These are phyloP conservation scores for Spathaspora passalidarum DNA, from an alignment of 805 yeast genomes.

Conservation along the genomic window DNA sequence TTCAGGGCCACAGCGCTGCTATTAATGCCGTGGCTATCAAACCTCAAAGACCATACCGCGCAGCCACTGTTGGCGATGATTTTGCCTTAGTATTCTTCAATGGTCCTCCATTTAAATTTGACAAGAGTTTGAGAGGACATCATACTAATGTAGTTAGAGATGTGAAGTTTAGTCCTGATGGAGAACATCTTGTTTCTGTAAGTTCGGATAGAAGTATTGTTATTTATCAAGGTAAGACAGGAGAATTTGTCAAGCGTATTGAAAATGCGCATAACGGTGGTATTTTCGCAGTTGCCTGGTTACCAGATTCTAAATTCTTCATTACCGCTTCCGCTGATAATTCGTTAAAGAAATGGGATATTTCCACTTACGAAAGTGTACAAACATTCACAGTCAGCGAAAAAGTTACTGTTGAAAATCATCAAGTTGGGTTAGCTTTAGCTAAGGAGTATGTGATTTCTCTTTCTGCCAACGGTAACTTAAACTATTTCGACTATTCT, in stretches of 20 bases:
- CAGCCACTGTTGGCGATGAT: conserved; percentile 91
- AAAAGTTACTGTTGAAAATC: conserved; percentile 51
- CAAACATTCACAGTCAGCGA: conserved; percentile 48
- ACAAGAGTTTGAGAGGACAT: conserved; percentile 63
- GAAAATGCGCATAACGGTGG: conserved; percentile 70
- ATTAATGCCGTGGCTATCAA: conserved; percentile 83
- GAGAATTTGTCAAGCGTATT: conserved; percentile 61
- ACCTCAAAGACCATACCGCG: conserved; percentile 86
- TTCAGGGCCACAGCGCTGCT: conserved; percentile 84
- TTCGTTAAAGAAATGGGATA: conserved; percentile 64
- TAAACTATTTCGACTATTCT: conserved; percentile 54
- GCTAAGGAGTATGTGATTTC: conserved; percentile 62
- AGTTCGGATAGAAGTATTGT: conserved; percentile 81
- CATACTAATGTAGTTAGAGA: conserved; percentile 80
- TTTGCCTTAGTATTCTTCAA: conserved; percentile 76
- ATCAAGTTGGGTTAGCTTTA: conserved; percentile 76
- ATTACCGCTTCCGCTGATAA: conserved; percentile 86
- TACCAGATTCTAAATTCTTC: conserved; percentile 49
- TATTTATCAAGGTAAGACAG: conserved; percentile 83
- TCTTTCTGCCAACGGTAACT: conserved; percentile 67
- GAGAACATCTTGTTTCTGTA: conserved; percentile 68
- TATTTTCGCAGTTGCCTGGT: conserved; percentile 75
- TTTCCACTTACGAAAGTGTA: conserved; percentile 31
- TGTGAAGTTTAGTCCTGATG: conserved; percentile 80
- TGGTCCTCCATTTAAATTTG: conserved; percentile 94